Percentiles rank a stretch among this genome's conserved stretches.
Evolutionary conservation across 2,329 filamentous ascomycete species (phyloP).

Genomic region (Hypoxylon sp.): DNA sequence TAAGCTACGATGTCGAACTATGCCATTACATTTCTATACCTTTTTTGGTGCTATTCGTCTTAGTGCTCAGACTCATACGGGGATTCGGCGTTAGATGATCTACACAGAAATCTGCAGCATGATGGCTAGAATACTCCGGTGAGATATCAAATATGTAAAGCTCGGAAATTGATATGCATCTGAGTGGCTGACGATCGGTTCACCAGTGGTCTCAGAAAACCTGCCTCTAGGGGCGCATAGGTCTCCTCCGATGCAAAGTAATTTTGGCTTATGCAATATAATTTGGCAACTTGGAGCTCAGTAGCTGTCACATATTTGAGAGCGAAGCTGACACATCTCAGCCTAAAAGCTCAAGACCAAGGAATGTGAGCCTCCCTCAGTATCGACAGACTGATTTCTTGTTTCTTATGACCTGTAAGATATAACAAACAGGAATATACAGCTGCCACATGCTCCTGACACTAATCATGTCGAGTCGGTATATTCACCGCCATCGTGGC

Average conservation of each 20-base stretch:
- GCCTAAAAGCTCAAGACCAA: background rate
- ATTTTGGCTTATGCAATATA: background rate
- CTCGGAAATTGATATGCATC: constrained; percentile 1
- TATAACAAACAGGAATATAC: constrained; percentile 1
- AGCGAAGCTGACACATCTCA: constrained; percentile 3
- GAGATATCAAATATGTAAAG: background rate
- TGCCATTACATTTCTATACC: background rate
- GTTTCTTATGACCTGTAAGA: background rate
- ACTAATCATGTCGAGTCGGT: background rate
- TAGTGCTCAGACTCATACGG: background rate
- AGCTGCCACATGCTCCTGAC: background rate
- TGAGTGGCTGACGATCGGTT: background rate
- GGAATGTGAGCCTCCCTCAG: background rate
- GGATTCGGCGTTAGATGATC: background rate
- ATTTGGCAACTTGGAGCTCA: background rate
- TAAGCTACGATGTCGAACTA: background rate
- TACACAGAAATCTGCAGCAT: background rate
- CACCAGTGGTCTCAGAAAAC: background rate
- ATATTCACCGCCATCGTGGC: constrained; percentile 39
- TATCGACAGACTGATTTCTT: background rate
- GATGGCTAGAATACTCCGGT: background rate
- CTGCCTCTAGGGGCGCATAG: no score
- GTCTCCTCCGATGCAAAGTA: background rate
- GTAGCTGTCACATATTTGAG: background rate
- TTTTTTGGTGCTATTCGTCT: background rate